A percentile compares a stretch with the other conserved stretches of the same genome.
phyloP scores from a whole-genome alignment of 331 rosid species.

The Malus hybrid region DNA sequence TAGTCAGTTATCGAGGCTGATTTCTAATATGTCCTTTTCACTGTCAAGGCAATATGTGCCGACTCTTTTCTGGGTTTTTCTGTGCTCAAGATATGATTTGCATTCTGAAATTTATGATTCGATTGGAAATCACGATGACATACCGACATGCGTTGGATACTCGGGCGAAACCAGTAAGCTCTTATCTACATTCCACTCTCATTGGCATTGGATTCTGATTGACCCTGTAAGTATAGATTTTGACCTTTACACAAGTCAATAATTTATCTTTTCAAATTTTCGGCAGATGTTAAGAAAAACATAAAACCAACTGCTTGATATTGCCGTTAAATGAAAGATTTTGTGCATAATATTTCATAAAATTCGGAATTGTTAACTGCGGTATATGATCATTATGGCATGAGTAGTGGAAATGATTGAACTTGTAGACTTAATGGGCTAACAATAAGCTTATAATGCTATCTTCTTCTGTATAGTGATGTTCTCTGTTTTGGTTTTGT shows the following conservation, averaged over 20 bases:
- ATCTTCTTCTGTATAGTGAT: neutral
- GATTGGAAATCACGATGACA: constrained; percentile 64
- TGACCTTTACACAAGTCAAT: neutral
- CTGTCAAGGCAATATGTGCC: neutral
- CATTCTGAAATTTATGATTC: constrained; percentile 45
- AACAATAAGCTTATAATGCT: neutral
- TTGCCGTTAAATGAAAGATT: neutral
- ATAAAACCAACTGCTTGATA: neutral
- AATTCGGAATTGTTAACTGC: neutral
- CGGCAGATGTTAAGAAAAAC: neutral
- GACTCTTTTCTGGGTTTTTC: constrained; percentile 8
- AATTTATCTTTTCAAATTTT: neutral
- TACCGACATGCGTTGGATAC: constrained; percentile 58
- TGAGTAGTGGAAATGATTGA: neutral
- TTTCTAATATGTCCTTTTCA: neutral
- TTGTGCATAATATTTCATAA: neutral
- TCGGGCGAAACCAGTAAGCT: constrained; percentile 65
- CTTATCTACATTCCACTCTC: neutral
- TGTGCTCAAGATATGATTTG: constrained; percentile 58
- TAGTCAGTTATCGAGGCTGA: neutral
- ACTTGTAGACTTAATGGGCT: neutral
- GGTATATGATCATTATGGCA: neutral
- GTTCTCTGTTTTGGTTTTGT: neutral
- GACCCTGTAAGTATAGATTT: neutral
- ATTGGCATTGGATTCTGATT: neutral